Evolutionary conservation across 169 alveolate species (phyloP), one percentile per base, ranked within the genome.

Genomic region (Neospora caninum): DNA sequence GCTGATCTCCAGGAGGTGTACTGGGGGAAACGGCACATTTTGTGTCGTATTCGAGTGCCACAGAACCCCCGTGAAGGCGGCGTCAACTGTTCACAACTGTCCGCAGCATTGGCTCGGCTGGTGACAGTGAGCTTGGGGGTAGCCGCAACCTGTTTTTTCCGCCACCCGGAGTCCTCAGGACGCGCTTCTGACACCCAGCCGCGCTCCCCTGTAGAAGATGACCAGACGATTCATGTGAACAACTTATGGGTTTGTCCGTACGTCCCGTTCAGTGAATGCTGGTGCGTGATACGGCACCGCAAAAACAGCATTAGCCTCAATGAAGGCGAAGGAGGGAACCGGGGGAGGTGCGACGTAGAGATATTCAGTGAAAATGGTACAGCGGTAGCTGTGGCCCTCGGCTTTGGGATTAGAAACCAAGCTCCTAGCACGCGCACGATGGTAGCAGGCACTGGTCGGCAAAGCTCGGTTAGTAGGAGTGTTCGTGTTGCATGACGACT

Each of bases 251-350:
- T 78, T 34, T 78, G 87, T 20, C 87, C 87, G 6, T 78, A 31
- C 43, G 87, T 78, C 41, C 87, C 87, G 27, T 38, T 78, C 41
- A 78, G 31, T 78, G 87, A 78, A 34, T 78, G 87, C 43, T 78
- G 87, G 87, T 34, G 87, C 25, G 45, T 78, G 29, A 39, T 78
- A 34, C 39, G 43, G 27, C 87, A 78, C 25, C 78, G 78, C 36
- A 64, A 9, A 29, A 20, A 64, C 4, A 13, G 2, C 10, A 0
- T 16, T n/a, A 29, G 78, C 34, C 2, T 64, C 36, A 64, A 20
- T 25, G 78, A 25, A 25, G 78, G 78, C 34, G 31, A 20, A 64
- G 78, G 78, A 27, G 36, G 34, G 31, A 13, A 64, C 34, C 9
- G 78, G 78, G 78, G 31, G 78, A 20, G 34, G 78, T 64, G 78